These are phyloP conservation scores for Candida insectorum DNA, from an alignment of 805 yeast species.

Conservation along the genomic window DNA sequence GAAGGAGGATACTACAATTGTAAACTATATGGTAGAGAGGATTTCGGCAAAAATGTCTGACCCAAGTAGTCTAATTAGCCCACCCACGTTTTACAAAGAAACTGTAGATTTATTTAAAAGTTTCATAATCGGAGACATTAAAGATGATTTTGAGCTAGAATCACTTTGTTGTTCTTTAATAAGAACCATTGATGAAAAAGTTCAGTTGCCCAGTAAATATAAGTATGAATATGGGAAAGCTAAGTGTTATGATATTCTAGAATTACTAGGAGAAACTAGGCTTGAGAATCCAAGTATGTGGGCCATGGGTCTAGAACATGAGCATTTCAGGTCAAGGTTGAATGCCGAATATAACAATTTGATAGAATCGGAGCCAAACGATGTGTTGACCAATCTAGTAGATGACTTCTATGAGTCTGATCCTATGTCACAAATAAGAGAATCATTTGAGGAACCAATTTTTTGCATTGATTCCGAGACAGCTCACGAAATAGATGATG, in stretches of 20 bases:
- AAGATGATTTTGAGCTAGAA: constrained; percentile 43
- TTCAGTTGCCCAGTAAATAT: constrained; percentile 5
- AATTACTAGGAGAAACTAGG: constrained; percentile 21
- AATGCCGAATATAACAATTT: constrained; percentile 1
- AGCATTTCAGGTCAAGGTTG: constrained; percentile 2
- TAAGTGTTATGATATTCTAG: constrained; percentile 48
- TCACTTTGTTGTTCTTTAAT: constrained; percentile 42
- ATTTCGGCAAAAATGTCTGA: constrained; percentile 10
- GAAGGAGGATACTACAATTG: constrained; percentile 1
- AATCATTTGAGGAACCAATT: constrained; percentile 49
- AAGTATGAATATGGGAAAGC: constrained; percentile 48
- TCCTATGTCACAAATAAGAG: constrained; percentile 29
- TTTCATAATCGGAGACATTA: constrained; percentile 53
- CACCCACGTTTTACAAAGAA: constrained; percentile 21
- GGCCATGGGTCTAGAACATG: constrained; percentile 26
- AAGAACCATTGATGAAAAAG: constrained; percentile 21
- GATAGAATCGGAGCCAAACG: not conserved
- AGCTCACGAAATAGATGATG: constrained; percentile 94
- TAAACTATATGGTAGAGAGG: constrained; percentile 19
- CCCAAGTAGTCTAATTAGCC: not conserved
- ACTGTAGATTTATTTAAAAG: constrained; percentile 48
- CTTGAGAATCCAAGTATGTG: constrained; percentile 50
- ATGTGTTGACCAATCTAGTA: not conserved
- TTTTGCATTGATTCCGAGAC: constrained; percentile 79
- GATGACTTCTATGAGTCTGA: constrained; percentile 27